Evolutionary conservation across 345 rosid species (phyloP).

Genomic region (Linum trigynum): DNA sequence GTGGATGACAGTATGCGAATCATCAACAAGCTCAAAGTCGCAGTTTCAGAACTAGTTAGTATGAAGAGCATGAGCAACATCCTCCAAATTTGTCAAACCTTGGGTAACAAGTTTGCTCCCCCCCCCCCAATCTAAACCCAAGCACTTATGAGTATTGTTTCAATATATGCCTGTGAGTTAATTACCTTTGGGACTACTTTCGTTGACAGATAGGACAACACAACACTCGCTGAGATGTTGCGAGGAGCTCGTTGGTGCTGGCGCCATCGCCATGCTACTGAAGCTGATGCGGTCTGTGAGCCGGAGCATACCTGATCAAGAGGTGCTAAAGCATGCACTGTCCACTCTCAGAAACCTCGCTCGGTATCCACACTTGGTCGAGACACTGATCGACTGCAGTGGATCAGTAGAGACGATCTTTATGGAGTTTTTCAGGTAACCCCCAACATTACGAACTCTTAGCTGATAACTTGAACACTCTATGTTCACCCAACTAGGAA

Average conservation of each 20-base stretch:
- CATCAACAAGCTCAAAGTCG: slow-evolving; percentile 65
- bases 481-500: too few species aligned
- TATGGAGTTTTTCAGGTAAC: slow-evolving; percentile 65
- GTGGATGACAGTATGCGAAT: slow-evolving; percentile 71
- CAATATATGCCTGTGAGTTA: too few species aligned
- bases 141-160: too few species aligned
- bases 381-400: slow-evolving; percentile 40
- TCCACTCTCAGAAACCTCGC: slow-evolving; percentile 69
- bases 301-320: slow-evolving; percentile 86
- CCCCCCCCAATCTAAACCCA: too few species aligned
- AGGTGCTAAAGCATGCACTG: slow-evolving; percentile 70
- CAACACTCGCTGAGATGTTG: slow-evolving; percentile 73
- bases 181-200: not conserved
- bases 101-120: slow-evolving; percentile 36
- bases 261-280: slow-evolving; percentile 58
- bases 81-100: slow-evolving; percentile 70
- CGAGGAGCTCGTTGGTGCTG: slow-evolving; percentile 78
- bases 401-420: slow-evolving; percentile 55
- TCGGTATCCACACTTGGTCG: slow-evolving; percentile 51
- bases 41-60: slow-evolving; percentile 64
- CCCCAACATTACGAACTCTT: not conserved
- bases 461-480: not conserved
- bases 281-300: slow-evolving; percentile 58
- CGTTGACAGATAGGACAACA: slow-evolving; percentile 53
- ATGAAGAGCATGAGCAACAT: slow-evolving; percentile 69